These are phyloP conservation scores for Neurospora sp. DNA, from an alignment of 495 filamentous ascomycete species.

Conservation along the genomic window DNA sequence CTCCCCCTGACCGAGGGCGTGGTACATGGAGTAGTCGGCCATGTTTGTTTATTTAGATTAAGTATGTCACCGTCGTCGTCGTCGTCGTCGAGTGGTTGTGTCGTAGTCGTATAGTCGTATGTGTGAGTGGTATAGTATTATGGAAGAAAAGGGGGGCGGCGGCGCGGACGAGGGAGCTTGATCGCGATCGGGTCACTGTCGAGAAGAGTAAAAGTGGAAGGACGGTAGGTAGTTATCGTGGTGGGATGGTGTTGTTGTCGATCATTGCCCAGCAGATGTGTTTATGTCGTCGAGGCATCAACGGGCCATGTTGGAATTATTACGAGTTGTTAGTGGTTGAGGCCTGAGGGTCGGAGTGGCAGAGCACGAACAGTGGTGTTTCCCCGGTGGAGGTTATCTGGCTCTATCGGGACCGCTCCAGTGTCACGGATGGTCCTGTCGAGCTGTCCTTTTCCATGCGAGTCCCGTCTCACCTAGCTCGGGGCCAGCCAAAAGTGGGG, in stretches of 20 bases:
- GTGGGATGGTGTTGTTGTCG: background rate
- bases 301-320: background rate
- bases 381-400: background rate
- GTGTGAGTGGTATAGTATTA: background rate
- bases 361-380: background rate
- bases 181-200: background rate
- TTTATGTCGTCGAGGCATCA: background rate
- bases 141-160: background rate
- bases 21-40: constrained; percentile 72
- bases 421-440: background rate
- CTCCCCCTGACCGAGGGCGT: constrained; percentile 57
- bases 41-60: constrained; percentile 27
- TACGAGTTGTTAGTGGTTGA: background rate
- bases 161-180: background rate
- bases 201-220: background rate
- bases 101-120: background rate
- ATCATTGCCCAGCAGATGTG: constrained; percentile 2
- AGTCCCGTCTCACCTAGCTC: background rate
- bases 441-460: background rate
- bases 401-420: background rate
- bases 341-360: background rate
- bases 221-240: background rate
- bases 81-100: background rate
- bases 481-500: background rate
- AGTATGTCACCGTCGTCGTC: background rate